Evolutionary conservation across 768 basidiomycete species (phyloP).

Genomic region (Leccinum variicolor): DNA sequence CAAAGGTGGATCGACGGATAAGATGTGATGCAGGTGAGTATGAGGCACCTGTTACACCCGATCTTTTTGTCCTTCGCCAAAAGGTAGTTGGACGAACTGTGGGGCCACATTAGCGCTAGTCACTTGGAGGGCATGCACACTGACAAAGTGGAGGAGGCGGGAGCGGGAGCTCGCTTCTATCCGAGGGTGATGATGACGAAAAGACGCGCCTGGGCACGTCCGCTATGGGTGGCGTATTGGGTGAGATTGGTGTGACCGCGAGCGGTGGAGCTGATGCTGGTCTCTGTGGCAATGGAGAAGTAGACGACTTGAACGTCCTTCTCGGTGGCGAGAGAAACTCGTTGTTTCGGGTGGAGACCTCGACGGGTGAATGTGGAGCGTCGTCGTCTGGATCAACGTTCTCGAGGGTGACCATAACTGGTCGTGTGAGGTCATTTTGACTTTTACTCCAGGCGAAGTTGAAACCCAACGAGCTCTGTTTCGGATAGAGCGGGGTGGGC

Average conservation of each 20-base stretch:
- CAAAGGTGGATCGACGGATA: slow-evolving; percentile 73
- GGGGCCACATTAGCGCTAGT: background rate
- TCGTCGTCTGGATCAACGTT: slow-evolving; percentile 22
- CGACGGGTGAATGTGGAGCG: slow-evolving; percentile 24
- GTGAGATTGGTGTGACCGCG: background rate
- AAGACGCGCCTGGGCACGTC: slow-evolving; percentile 12
- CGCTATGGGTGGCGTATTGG: slow-evolving; percentile 1
- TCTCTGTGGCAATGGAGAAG: slow-evolving; percentile 7
- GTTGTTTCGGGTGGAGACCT: slow-evolving; percentile 16
- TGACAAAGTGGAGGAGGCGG: slow-evolving; percentile 66
- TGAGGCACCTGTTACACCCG: slow-evolving; percentile 65
- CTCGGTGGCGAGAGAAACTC: slow-evolving; percentile 26
- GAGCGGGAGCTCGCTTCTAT: slow-evolving; percentile 43
- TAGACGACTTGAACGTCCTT: slow-evolving; percentile 26
- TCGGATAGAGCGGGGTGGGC: slow-evolving; percentile 26
- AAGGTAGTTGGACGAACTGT: slow-evolving; percentile 80
- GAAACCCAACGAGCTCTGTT: slow-evolving; percentile 23
- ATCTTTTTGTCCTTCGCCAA: slow-evolving; percentile 71
- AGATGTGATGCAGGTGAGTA: slow-evolving; percentile 74
- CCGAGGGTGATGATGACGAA: slow-evolving; percentile 10
- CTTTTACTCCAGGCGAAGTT: slow-evolving; percentile 29
- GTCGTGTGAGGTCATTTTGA: slow-evolving; percentile 23
- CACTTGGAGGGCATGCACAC: slow-evolving; percentile 22
- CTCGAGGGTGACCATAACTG: slow-evolving; percentile 33
- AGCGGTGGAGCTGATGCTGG: slow-evolving; percentile 27